These are phyloP conservation scores for Ophiostoma pallidulum DNA, from an alignment of 2,329 filamentous ascomycete genomes.

Conservation along the genomic window DNA sequence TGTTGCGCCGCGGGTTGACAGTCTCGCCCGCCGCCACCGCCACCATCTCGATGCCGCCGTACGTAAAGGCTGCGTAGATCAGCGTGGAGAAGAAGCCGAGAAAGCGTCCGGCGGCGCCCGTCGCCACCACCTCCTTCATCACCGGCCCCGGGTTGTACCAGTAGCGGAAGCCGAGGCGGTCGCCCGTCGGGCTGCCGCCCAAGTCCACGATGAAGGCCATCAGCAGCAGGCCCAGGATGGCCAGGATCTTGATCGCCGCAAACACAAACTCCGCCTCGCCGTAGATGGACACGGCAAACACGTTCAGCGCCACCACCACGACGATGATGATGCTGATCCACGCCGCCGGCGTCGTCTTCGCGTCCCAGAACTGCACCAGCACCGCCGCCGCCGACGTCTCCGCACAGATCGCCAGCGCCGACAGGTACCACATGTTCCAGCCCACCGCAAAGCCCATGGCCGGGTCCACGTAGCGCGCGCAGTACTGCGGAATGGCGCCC, in stretches of 20 bases:
- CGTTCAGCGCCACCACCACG: conserved; percentile 35
- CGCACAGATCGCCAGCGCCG: conserved; percentile 35
- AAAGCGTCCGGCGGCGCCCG: conserved; percentile 31
- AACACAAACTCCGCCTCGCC: conserved; percentile 36
- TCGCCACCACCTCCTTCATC: conserved; percentile 30
- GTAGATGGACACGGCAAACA: conserved; percentile 44
- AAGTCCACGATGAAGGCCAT: conserved; percentile 48
- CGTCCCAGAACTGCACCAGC: conserved; percentile 36
- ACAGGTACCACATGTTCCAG: conserved; percentile 44
- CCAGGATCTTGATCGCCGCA: conserved; percentile 44
- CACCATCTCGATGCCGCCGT: conserved; percentile 45
- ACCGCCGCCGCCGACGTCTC: conserved; percentile 37
- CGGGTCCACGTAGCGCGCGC: conserved; percentile 39
- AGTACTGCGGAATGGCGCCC: conserved; percentile 41
- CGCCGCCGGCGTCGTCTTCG: conserved; percentile 18
- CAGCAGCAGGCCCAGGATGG: conserved; percentile 49
- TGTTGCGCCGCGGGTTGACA: conserved; percentile 15
- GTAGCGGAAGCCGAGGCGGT: conserved; percentile 43
- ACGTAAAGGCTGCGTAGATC: conserved; percentile 28
- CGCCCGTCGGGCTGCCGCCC: conserved; percentile 43
- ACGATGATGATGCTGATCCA: conserved; percentile 45
- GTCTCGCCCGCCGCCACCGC: conserved; percentile 53
- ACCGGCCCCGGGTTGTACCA: conserved; percentile 28
- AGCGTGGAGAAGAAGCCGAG: conserved; percentile 17
- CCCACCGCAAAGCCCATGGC: conserved; percentile 39